phyloP scores from a whole-genome alignment of 768 basidiomycete genomes.

The Trametes sanguinea region DNA sequence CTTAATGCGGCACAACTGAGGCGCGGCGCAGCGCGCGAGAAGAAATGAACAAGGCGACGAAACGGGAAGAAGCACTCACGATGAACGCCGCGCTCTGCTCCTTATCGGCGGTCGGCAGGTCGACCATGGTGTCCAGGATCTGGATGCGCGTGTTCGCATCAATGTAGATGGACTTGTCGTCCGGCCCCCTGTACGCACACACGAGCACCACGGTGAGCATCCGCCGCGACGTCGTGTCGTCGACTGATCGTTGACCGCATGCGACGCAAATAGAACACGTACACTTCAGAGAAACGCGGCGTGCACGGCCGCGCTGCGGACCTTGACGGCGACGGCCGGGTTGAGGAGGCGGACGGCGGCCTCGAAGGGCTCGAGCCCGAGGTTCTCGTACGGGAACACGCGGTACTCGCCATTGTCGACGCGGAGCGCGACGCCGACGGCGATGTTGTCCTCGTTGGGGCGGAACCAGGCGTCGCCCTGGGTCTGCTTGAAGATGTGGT shows the following conservation, averaged over 20 bases:
- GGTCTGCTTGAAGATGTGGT: slow-evolving; percentile 48
- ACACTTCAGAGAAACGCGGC: slow-evolving; percentile 52
- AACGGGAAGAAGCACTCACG: slow-evolving; percentile 43
- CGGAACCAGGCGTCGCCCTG: slow-evolving; percentile 58
- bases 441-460: slow-evolving; percentile 48
- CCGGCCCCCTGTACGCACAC: slow-evolving; percentile 26
- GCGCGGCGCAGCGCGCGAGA: neutral
- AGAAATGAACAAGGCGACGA: neutral
- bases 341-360: slow-evolving; percentile 53
- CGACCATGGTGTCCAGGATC: slow-evolving; percentile 75
- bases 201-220: slow-evolving; percentile 8
- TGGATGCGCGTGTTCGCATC: slow-evolving; percentile 73
- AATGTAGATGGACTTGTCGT: slow-evolving; percentile 44
- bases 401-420: slow-evolving; percentile 50
- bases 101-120: slow-evolving; percentile 63
- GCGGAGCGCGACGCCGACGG: slow-evolving; percentile 51
- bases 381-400: slow-evolving; percentile 57
- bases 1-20: neutral
- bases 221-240: neutral
- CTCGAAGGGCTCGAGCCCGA: slow-evolving; percentile 56
- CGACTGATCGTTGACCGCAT: neutral
- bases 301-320: slow-evolving; percentile 51
- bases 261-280: slow-evolving; percentile 22
- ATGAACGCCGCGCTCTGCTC: slow-evolving; percentile 72
- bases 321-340: slow-evolving; percentile 57